phyloP scores from a whole-genome alignment of 2,329 filamentous ascomycete species.

The Xylaria sp. region DNA sequence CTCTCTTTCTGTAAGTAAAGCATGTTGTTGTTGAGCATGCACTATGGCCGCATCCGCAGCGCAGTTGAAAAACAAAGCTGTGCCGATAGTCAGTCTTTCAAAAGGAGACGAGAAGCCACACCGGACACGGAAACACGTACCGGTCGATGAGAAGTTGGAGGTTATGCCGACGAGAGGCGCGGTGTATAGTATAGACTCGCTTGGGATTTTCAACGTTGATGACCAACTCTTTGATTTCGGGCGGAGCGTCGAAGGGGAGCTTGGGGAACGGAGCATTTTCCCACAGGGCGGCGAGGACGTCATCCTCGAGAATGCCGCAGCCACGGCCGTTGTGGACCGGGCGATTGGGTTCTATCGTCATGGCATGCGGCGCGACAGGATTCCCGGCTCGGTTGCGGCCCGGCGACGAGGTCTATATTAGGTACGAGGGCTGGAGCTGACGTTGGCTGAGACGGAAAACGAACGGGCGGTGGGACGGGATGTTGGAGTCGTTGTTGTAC shows the following conservation, averaged over 20 bases:
- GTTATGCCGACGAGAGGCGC: constrained; percentile 64
- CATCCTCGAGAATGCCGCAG: constrained; percentile 47
- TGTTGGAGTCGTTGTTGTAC: constrained; percentile 1
- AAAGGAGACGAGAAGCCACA: not conserved
- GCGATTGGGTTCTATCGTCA: constrained; percentile 54
- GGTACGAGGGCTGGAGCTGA: not conserved
- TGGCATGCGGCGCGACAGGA: constrained; percentile 37
- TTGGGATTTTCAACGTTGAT: constrained; percentile 66
- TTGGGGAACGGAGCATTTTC: constrained; percentile 64
- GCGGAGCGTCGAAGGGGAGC: constrained; percentile 65
- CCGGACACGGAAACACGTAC: constrained; percentile 48
- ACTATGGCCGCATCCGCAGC: constrained; percentile 74
- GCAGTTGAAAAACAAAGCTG: constrained; percentile 82
- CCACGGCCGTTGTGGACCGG: constrained; percentile 42
- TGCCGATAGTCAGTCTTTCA: constrained; percentile 27
- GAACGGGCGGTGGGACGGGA: not conserved
- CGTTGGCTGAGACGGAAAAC: not conserved
- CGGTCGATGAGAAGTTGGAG: constrained; percentile 72
- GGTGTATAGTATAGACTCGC: constrained; percentile 65
- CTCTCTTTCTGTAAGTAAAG: constrained; percentile 75
- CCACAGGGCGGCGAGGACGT: constrained; percentile 65
- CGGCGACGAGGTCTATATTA: not conserved
- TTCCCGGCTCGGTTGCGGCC: constrained; percentile 12
- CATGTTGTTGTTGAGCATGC: constrained; percentile 78
- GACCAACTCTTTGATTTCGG: constrained; percentile 60